phyloP scores from a whole-genome alignment of 2,329 filamentous ascomycete species.

The Fusarium lyarnte region DNA sequence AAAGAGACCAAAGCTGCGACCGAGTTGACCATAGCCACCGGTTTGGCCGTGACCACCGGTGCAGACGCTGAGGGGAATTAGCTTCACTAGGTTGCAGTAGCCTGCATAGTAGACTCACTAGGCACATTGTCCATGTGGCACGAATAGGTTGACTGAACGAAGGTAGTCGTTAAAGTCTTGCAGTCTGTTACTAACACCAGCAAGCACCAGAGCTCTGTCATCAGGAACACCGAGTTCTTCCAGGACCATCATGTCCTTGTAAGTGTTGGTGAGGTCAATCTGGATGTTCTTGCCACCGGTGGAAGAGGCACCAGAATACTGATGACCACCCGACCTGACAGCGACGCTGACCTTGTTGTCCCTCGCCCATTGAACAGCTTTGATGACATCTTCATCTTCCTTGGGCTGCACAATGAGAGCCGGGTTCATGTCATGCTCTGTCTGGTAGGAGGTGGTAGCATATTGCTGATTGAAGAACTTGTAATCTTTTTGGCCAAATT shows the following conservation, averaged over 20 bases:
- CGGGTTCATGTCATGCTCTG: constrained; percentile 55
- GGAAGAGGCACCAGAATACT: constrained; percentile 61
- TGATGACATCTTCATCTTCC: constrained; percentile 54
- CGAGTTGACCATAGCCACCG: constrained; percentile 59
- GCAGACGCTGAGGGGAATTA: constrained; percentile 44
- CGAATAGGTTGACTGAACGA: constrained; percentile 52
- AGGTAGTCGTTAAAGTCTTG: constrained; percentile 56
- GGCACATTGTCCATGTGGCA: constrained; percentile 58
- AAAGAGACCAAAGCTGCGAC: constrained; percentile 60
- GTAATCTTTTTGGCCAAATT: constrained; percentile 20
- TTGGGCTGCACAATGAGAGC: constrained; percentile 56
- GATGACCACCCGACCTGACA: constrained; percentile 58
- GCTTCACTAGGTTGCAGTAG: not conserved
- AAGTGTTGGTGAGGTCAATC: constrained; percentile 54
- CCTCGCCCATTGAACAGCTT: constrained; percentile 53
- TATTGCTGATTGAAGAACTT: constrained; percentile 50
- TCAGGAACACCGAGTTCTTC: constrained; percentile 36
- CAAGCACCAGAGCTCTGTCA: constrained; percentile 49
- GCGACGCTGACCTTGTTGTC: constrained; percentile 54
- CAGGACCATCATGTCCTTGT: constrained; percentile 44
- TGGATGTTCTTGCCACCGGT: constrained; percentile 57
- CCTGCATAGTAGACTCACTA: constrained; percentile 17
- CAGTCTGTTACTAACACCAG: constrained; percentile 54
- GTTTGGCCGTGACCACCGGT: constrained; percentile 59
- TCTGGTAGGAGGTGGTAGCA: constrained; percentile 54